phyloP scores from a whole-genome alignment of 2,329 filamentous ascomycete species.

The Celoporthe dispersa region DNA sequence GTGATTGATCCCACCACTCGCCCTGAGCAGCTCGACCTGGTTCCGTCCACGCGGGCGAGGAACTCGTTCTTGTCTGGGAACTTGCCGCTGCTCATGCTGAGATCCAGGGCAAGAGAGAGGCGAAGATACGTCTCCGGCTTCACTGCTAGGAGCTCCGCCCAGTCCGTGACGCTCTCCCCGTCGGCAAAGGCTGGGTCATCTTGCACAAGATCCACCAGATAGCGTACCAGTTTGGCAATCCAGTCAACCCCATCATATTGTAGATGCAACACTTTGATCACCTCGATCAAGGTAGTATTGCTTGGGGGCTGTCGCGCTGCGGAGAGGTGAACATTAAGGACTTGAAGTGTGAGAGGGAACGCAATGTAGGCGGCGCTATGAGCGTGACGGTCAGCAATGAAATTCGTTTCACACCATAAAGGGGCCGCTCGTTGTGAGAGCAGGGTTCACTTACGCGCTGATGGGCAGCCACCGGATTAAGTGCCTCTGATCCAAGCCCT shows the following conservation, averaged over 20 bases:
- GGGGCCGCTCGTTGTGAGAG: background rate
- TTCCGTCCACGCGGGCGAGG: constrained; percentile 40
- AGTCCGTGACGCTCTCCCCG: constrained; percentile 39
- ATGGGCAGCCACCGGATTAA: constrained; percentile 52
- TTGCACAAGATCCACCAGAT: constrained; percentile 43
- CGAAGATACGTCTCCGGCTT: constrained; percentile 47
- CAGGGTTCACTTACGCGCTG: constrained; percentile 43
- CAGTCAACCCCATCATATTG: constrained; percentile 51
- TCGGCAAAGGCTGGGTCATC: background rate
- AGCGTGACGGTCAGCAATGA: background rate
- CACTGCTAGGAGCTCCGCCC: constrained; percentile 48
- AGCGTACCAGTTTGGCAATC: constrained; percentile 33
- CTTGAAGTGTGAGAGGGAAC: constrained; percentile 41
- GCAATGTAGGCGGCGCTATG: constrained; percentile 42
- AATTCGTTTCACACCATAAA: background rate
- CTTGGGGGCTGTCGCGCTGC: constrained; percentile 36
- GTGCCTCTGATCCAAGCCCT: constrained; percentile 49
- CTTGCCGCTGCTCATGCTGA: constrained; percentile 49
- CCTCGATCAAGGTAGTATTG: constrained; percentile 46
- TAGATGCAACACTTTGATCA: constrained; percentile 49
- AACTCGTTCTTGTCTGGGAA: constrained; percentile 48
- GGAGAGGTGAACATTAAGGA: constrained; percentile 44
- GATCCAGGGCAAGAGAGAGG: constrained; percentile 49
- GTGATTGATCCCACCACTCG: background rate
- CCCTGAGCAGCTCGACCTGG: background rate